Conservation (phyloP, 2,329 filamentous ascomycete genomes). For the Pseudocercospora cruenta region DNA sequence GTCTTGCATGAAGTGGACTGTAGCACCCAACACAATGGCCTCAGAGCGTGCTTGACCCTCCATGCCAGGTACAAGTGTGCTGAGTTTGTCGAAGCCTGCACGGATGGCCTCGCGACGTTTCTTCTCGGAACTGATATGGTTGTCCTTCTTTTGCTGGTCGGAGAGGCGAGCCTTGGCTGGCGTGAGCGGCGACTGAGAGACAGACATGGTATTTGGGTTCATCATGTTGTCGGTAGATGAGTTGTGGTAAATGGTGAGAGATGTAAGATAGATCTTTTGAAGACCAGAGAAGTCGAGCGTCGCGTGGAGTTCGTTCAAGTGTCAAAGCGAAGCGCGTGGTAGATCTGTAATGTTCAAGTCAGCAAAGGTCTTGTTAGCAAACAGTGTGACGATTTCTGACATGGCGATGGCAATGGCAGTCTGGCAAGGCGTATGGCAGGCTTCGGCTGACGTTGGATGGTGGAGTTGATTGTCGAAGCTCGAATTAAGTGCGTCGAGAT, state of each 20-base stretch:
- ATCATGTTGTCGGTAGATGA: conserved; percentile 1
- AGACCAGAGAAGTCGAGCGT: neutral
- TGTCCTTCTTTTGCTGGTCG: conserved; percentile 72
- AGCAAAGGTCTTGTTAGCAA: neutral
- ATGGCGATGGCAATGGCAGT: neutral
- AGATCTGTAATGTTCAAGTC: neutral
- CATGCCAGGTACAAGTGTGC: conserved; percentile 77
- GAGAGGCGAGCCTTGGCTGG: conserved; percentile 63
- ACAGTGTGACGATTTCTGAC: neutral
- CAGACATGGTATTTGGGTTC: conserved; percentile 1
- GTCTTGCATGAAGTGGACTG: conserved; percentile 49
- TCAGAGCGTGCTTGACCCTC: conserved; percentile 84
- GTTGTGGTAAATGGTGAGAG: neutral
- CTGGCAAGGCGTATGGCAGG: neutral
- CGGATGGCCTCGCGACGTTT: conserved; percentile 75
- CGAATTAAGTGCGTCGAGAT: neutral
- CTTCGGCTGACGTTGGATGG: neutral
- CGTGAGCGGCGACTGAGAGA: conserved; percentile 14
- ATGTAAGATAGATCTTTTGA: neutral
- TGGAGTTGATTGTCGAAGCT: too few relatives aligned
- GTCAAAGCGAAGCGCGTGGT: neutral
- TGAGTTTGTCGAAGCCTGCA: conserved; percentile 80
- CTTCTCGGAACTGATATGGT: conserved; percentile 71
- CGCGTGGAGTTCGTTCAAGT: too few relatives aligned
- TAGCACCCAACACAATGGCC: conserved; percentile 72